Evolutionary conservation across 2,329 filamentous ascomycete genomes (phyloP).

Genomic region (Hirsutella rhossiliensis): DNA sequence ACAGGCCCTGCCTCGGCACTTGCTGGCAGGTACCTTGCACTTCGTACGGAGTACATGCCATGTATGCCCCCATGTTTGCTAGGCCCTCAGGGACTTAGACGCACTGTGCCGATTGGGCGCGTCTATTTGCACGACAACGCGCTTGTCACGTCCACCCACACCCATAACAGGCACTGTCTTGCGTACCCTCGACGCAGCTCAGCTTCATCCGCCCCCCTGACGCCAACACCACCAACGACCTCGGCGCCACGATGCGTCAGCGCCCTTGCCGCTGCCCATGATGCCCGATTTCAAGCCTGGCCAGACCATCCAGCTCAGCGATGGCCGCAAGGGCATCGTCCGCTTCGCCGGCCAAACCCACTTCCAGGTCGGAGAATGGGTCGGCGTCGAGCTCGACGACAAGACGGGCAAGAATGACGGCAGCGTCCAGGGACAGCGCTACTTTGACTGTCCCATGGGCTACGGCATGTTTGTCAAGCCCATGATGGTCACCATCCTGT

Average conservation of each 20-base stretch:
- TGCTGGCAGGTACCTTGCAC: too few species aligned
- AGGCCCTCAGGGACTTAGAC: background rate
- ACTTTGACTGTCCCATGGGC: constrained; percentile 74
- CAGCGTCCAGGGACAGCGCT: constrained; percentile 73
- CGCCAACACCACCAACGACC: too few species aligned
- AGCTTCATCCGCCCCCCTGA: background rate
- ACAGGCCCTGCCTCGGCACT: too few species aligned
- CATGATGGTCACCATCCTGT: constrained; percentile 49
- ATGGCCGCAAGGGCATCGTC: constrained; percentile 65
- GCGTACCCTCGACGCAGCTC: background rate
- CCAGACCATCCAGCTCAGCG: constrained; percentile 66
- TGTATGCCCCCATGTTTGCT: background rate
- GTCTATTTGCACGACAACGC: constrained; percentile 1
- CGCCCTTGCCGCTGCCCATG: constrained; percentile 16
- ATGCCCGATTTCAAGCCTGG: constrained; percentile 52
- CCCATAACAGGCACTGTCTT: background rate
- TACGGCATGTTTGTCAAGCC: constrained; percentile 78
- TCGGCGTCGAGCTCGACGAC: constrained; percentile 79
- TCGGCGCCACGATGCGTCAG: constrained; percentile 19
- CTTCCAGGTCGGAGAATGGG: constrained; percentile 76
- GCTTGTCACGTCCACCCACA: background rate
- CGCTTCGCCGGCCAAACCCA: constrained; percentile 70
- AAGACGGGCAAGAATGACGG: constrained; percentile 88
- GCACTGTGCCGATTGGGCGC: background rate
- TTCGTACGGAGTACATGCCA: background rate